phyloP scores from a whole-genome alignment of 2,329 filamentous ascomycete genomes.

The Venturia oleaginea region DNA sequence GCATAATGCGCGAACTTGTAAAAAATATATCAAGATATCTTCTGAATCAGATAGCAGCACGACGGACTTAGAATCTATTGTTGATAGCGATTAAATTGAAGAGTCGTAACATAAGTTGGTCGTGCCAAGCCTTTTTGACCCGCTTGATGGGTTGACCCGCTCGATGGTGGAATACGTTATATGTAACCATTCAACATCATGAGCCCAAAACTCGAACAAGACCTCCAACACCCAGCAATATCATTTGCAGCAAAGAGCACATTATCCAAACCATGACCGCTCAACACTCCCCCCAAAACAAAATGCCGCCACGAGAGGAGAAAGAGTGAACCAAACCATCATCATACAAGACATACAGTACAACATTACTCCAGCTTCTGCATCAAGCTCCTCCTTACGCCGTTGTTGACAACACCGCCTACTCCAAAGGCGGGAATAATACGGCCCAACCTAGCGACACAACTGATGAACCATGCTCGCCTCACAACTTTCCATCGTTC shows the following conservation, averaged over 20 bases:
- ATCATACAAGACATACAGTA: not conserved
- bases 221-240: not conserved
- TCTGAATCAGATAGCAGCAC: too few species aligned
- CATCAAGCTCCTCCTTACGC: slow-evolving; percentile 62
- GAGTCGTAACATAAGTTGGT: too few species aligned
- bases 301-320: slow-evolving; percentile 1
- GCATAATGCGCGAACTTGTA: too few species aligned
- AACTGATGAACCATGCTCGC: slow-evolving; percentile 67
- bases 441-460: slow-evolving; percentile 66
- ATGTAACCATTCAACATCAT: not conserved
- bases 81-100: too few species aligned
- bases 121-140: too few species aligned
- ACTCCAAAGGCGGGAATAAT: slow-evolving; percentile 86
- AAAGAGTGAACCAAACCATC: not conserved
- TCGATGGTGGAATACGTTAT: too few species aligned
- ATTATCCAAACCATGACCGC: not conserved
- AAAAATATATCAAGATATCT: too few species aligned
- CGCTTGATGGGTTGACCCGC: too few species aligned
- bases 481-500: slow-evolving; percentile 61
- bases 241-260: not conserved
- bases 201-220: not conserved
- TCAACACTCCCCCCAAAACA: not conserved
- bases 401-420: slow-evolving; percentile 75
- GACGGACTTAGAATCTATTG: too few species aligned
- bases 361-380: slow-evolving; percentile 38